These are phyloP conservation scores for Annona cherimola DNA, from an alignment of 164 flowering plant genomes.

Conservation along the genomic window DNA sequence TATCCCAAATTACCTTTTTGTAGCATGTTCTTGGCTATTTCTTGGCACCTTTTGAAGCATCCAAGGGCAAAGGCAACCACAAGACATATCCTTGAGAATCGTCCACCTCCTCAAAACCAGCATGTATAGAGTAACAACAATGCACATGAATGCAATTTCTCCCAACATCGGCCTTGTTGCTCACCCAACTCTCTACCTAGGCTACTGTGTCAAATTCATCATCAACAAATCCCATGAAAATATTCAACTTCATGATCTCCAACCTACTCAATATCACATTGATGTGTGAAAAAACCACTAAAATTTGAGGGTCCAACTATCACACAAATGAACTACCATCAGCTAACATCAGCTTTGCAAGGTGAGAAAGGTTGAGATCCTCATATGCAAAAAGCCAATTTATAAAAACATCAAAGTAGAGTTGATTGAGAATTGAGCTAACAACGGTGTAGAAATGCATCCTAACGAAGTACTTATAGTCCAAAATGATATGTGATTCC, in stretches of 20 bases:
- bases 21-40: slow-evolving; percentile 20
- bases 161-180: slow-evolving; percentile 20
- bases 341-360: slow-evolving; percentile 39
- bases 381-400: slow-evolving; percentile 52
- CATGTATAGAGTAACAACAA: slow-evolving; percentile 41
- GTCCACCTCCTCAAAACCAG: slow-evolving; percentile 33
- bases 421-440: slow-evolving; percentile 43
- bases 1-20: slow-evolving; percentile 22
- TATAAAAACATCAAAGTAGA: slow-evolving; percentile 71
- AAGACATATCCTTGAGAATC: slow-evolving; percentile 21
- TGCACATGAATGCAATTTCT: slow-evolving; percentile 30
- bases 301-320: slow-evolving; percentile 69
- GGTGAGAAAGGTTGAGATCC: slow-evolving; percentile 24
- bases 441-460: slow-evolving; percentile 87
- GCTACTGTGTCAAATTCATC: slow-evolving; percentile 39
- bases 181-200: slow-evolving; percentile 32
- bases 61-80: slow-evolving; percentile 55
- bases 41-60: slow-evolving; percentile 28
- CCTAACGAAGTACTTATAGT: slow-evolving; percentile 60
- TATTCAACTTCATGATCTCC: slow-evolving; percentile 80
- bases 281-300: slow-evolving; percentile 33
- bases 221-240: slow-evolving; percentile 61
- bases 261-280: slow-evolving; percentile 78
- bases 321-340: slow-evolving; percentile 34
- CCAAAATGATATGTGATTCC: slow-evolving; percentile 52